phyloP scores from a whole-genome alignment of 2,329 filamentous ascomycete genomes.

The Lasiodiplodia citricola region DNA sequence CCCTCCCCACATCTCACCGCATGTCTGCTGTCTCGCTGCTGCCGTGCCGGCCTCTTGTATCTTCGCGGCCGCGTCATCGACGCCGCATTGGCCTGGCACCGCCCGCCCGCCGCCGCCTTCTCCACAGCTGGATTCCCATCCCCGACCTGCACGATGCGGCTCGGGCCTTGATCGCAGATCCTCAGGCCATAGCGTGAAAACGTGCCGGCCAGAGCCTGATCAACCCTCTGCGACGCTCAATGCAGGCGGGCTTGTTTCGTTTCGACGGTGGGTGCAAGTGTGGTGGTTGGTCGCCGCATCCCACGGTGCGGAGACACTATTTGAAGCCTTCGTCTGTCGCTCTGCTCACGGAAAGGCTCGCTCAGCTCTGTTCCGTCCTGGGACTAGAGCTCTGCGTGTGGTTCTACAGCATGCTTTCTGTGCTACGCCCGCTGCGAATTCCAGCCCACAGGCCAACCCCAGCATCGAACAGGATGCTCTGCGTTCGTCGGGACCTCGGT shows the following conservation, averaged over 20 bases:
- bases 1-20: slow-evolving; percentile 20
- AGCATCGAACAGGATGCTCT: background rate
- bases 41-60: slow-evolving; percentile 51
- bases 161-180: slow-evolving; percentile 17
- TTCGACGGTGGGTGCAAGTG: background rate
- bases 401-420: slow-evolving; percentile 7
- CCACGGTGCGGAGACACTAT: background rate
- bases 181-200: slow-evolving; percentile 1
- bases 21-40: slow-evolving; percentile 9
- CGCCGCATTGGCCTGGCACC: slow-evolving; percentile 45
- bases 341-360: background rate
- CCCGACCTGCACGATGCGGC: slow-evolving; percentile 17
- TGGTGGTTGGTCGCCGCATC: background rate
- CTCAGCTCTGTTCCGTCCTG: slow-evolving; percentile 1
- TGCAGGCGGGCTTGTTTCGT: background rate
- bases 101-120: background rate
- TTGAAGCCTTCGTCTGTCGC: background rate
- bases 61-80: slow-evolving; percentile 61
- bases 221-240: background rate
- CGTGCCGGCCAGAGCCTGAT: background rate
- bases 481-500: background rate
- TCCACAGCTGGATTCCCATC: background rate
- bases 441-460: background rate
- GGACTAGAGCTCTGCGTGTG: slow-evolving; percentile 8
- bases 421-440: background rate